Conservation (phyloP, 306 rosid species). For the Cyclanthera cordifolia region DNA sequence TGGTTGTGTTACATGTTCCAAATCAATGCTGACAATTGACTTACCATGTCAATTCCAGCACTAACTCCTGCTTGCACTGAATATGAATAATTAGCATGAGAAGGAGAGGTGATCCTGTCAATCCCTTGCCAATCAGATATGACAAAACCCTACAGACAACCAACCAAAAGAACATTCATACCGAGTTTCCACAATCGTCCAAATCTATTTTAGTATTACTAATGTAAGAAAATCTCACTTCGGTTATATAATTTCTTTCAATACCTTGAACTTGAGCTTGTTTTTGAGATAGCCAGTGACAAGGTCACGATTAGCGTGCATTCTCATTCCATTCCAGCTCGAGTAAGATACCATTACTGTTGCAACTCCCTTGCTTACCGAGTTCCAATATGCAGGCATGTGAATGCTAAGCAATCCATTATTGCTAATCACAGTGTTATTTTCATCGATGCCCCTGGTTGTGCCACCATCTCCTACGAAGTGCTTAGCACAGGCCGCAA, state of each 20-base stretch:
- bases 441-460: constrained; percentile 67
- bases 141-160: constrained; percentile 51
- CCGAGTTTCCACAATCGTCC: not conserved
- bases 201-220: too few relatives aligned
- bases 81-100: constrained; percentile 67
- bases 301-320: constrained; percentile 64
- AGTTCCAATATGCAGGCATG: constrained; percentile 63
- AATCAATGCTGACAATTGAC: constrained; percentile 6
- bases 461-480: constrained; percentile 95
- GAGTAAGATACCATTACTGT: constrained; percentile 69
- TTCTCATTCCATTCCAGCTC: constrained; percentile 73
- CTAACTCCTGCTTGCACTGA: constrained; percentile 55
- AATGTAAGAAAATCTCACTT: not conserved
- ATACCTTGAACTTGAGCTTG: constrained; percentile 56
- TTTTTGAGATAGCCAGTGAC: constrained; percentile 55
- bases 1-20: not conserved
- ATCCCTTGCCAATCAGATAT: constrained; percentile 84
- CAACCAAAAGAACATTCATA: not conserved
- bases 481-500: constrained; percentile 97
- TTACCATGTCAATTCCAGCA: constrained; percentile 88
- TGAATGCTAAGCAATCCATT: constrained; percentile 55
- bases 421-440: constrained; percentile 50
- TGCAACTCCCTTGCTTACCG: constrained; percentile 64
- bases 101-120: constrained; percentile 75
- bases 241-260: not conserved